Evolutionary conservation across 2,329 filamentous ascomycete genomes (phyloP).

Genomic region (Plenodomus biglobosus): DNA sequence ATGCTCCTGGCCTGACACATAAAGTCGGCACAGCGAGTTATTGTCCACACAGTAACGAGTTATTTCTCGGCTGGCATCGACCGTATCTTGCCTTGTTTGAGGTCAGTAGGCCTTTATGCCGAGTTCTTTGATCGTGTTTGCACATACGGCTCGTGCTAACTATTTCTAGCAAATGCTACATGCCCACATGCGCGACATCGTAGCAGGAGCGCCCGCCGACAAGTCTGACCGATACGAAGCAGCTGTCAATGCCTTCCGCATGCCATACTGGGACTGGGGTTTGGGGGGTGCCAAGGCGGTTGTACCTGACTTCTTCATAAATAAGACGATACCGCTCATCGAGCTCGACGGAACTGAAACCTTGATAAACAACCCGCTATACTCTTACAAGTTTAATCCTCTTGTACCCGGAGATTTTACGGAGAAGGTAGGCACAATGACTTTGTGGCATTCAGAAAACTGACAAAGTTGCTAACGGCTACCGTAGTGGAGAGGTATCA

Average conservation of each 20-base stretch:
- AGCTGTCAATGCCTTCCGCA: slow-evolving; percentile 35
- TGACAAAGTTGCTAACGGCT: neutral
- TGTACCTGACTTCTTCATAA: slow-evolving; percentile 31
- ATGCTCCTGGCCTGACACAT: slow-evolving; percentile 38
- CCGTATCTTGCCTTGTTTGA: slow-evolving; percentile 71
- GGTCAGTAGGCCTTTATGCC: slow-evolving; percentile 43
- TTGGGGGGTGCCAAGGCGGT: slow-evolving; percentile 18
- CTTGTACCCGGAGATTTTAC: slow-evolving; percentile 27
- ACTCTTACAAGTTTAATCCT: slow-evolving; percentile 32
- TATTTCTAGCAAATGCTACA: slow-evolving; percentile 33
- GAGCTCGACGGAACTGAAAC: slow-evolving; percentile 17
- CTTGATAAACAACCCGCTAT: slow-evolving; percentile 33
- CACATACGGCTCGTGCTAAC: neutral
- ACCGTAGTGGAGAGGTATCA: slow-evolving; percentile 25
- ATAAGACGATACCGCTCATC: slow-evolving; percentile 15
- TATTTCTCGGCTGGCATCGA: slow-evolving; percentile 85
- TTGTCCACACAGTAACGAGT: slow-evolving; percentile 73
- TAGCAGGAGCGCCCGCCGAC: slow-evolving; percentile 17
- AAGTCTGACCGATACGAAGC: slow-evolving; percentile 21
- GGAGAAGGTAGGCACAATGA: slow-evolving; percentile 14
- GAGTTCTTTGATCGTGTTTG: no score
- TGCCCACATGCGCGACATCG: slow-evolving; percentile 23
- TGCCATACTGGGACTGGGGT: slow-evolving; percentile 43
- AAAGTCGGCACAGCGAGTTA: slow-evolving; percentile 57
- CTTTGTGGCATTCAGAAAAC: no score